Evolutionary conservation across 805 yeast species (phyloP).

Genomic region (Schwanniomyces polymorphus): DNA sequence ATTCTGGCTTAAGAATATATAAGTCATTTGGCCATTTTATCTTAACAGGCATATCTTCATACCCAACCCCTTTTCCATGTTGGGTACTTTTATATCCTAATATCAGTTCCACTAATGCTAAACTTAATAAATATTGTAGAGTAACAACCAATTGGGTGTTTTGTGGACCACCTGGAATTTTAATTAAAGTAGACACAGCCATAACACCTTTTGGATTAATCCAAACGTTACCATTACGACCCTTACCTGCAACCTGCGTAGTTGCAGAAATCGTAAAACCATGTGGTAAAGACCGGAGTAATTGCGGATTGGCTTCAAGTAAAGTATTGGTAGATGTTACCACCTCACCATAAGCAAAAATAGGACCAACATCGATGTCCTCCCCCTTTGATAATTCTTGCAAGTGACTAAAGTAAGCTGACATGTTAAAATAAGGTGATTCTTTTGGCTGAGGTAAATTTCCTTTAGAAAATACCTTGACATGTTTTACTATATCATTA

Average conservation of each 20-base stretch:
- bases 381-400: conserved; percentile 18
- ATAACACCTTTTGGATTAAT: conserved; percentile 90
- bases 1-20: conserved; percentile 70
- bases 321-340: conserved; percentile 83
- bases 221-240: conserved; percentile 95
- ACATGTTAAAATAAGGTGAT: conserved; percentile 75
- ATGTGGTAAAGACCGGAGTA: conserved; percentile 62
- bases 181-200: conserved; percentile 73
- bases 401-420: conserved; percentile 51
- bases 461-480: conserved; percentile 46
- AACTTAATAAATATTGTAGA: conserved; percentile 78
- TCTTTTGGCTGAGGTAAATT: conserved; percentile 47
- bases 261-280: conserved; percentile 75
- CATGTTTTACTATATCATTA: conserved; percentile 52
- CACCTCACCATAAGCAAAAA: conserved; percentile 79
- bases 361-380: conserved; percentile 52
- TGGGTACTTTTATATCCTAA: conserved; percentile 48
- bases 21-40: conserved; percentile 98
- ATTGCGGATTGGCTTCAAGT: conserved; percentile 66
- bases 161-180: conserved; percentile 48
- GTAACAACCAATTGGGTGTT: conserved; percentile 66
- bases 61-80: conserved; percentile 49
- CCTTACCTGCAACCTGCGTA: conserved; percentile 86
- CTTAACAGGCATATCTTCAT: conserved; percentile 72
- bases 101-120: conserved; percentile 82